Evolutionary conservation across 148 eudicot genomes (phyloP), one percentile per base, ranked within the genome.

Genomic region (Nepenthes gracilis): DNA sequence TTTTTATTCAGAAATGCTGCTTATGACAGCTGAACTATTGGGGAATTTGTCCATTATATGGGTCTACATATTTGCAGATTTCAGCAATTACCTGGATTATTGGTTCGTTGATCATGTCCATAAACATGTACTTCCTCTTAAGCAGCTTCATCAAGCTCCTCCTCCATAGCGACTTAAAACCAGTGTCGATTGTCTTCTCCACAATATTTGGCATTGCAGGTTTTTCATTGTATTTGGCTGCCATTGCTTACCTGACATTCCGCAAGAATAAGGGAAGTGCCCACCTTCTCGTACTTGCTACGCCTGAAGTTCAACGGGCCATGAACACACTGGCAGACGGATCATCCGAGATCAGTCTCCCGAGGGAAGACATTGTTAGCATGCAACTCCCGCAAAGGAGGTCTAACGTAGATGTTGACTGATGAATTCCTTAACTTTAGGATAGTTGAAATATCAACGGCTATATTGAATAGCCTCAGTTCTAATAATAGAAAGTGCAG

Each of bases 1-100:
- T 23, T 23, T 23, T 23, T 23, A 23, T 23, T 23, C 23, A 23
- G 23, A 23, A 23, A 23, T 23, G 23, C 23, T 23, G 23, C 23
- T 23, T 23, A 23, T 23, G 23, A 23, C 23, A 23, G 23, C 23
- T 23, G 23, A 23, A 23, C 23, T 23, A 23, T 23, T 23, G 23
- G 0, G 23, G 23, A 23, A 23, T 23, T 23, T 23, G 23, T 23
- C 23, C 23, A 23, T 23, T 23, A 23, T 23, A 23, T 23, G 23
- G 23, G 23, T 23, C 23, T 23, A 23, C 23, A 23, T 23, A 23
- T 40, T 11, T 69, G 64, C 87, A 94, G 99, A 67, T 89, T 68
- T 81, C 99, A 33, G 81, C 86, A 63, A 67, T 79, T 56, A 84
- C 97, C 45, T 94, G 99, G 99, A 43, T 78, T n/a, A 89, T 94